Evolutionary conservation across 1,284 basidiomycete genomes (phyloP).

Genomic region (Trichosporon ovoides): DNA sequence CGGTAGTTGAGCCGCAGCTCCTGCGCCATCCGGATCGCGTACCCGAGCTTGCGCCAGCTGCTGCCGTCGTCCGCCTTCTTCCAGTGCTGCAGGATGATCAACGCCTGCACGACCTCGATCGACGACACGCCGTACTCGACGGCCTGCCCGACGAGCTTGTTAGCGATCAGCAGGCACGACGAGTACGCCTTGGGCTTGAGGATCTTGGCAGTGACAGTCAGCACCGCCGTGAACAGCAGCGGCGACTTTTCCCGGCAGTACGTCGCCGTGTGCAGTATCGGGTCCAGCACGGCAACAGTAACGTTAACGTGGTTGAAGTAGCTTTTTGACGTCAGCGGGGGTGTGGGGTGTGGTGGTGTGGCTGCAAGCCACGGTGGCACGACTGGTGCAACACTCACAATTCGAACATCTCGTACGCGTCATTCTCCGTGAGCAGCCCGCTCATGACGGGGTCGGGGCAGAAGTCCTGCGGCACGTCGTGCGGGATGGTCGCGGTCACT

Average conservation of each 20-base stretch:
- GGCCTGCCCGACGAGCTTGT: slow-evolving; percentile 45
- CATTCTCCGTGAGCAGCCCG: slow-evolving; percentile 30
- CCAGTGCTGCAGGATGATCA: slow-evolving; percentile 49
- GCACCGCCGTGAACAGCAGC: slow-evolving; percentile 48
- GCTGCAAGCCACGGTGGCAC: too few relatives aligned
- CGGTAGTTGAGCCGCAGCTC: slow-evolving; percentile 41
- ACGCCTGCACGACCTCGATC: slow-evolving; percentile 47
- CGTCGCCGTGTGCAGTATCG: slow-evolving; percentile 41
- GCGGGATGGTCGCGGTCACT: not conserved
- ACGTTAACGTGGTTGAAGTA: slow-evolving; percentile 38
- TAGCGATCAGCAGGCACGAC: slow-evolving; percentile 36
- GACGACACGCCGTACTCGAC: slow-evolving; percentile 43
- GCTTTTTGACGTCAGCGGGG: slow-evolving; percentile 17
- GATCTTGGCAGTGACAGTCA: slow-evolving; percentile 47
- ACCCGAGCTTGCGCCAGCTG: slow-evolving; percentile 40
- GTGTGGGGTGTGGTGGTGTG: not conserved
- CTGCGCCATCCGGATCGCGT: slow-evolving; percentile 44
- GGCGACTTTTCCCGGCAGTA: slow-evolving; percentile 42
- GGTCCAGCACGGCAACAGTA: slow-evolving; percentile 41
- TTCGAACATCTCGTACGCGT: slow-evolving; percentile 37
- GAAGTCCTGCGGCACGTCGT: not conserved
- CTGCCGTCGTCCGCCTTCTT: slow-evolving; percentile 45
- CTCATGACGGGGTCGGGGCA: slow-evolving; percentile 38
- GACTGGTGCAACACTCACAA: slow-evolving; percentile 38
- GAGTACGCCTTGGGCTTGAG: slow-evolving; percentile 43